These are phyloP conservation scores for Hawksworthiomyces lignivorus DNA, from an alignment of 2,329 filamentous ascomycete species.

Conservation along the genomic window DNA sequence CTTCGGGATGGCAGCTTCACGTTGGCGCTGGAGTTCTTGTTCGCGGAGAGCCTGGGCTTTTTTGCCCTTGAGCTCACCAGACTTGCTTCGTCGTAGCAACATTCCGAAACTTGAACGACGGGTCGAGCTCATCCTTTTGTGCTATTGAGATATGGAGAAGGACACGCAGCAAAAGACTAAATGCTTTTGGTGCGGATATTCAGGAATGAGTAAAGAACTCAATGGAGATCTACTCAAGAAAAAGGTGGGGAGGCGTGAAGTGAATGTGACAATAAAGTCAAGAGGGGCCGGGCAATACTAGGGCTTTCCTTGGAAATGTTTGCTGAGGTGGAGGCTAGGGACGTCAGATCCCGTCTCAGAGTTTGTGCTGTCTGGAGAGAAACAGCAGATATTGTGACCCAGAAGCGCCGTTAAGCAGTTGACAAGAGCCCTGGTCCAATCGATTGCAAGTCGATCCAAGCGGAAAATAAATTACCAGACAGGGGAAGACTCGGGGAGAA, in stretches of 20 bases:
- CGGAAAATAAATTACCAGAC: background rate
- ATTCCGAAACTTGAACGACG: conserved; percentile 44
- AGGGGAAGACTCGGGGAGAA: background rate
- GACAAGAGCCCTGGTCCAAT: too few species aligned
- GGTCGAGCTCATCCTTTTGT: conserved; percentile 28
- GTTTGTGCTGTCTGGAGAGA: too few species aligned
- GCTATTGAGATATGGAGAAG: background rate
- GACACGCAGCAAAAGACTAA: background rate
- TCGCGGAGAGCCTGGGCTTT: conserved; percentile 49
- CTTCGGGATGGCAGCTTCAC: conserved; percentile 37
- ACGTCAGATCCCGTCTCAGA: too few species aligned
- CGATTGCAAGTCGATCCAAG: background rate
- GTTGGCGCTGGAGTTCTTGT: conserved; percentile 44
- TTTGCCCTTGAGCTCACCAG: conserved; percentile 56
- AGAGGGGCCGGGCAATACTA: background rate
- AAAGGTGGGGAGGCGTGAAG: background rate
- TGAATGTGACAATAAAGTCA: background rate
- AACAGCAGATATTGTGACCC: too few species aligned
- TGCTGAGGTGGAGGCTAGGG: too few species aligned
- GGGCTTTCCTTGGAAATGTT: background rate
- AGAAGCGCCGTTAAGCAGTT: conserved; percentile 1
- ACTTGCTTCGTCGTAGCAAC: conserved; percentile 62
- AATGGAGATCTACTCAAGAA: background rate
- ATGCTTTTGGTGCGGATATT: background rate
- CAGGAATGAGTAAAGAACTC: background rate